Base-by-base conservation (phyloP, 148 eudicot species). In the Salicornia ramosissima region DNA sequence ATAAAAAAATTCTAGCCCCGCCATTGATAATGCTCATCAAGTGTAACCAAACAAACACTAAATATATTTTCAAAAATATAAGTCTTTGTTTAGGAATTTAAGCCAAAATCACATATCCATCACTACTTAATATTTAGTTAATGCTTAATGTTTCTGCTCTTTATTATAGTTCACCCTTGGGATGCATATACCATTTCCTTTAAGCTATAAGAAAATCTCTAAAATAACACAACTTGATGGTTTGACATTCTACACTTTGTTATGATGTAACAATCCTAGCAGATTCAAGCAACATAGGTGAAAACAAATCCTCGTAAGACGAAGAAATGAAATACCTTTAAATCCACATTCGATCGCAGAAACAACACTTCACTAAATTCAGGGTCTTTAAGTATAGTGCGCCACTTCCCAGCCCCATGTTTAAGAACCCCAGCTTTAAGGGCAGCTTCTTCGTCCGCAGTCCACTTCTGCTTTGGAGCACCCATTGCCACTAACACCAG, bases 391-490 rank as follows among this genome's bases (percentile, higher is more conserved):
- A 91, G 97, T 58, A 91, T 91, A 50, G 97, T 91, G 40, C 97
- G 97, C 97, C 97, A 91, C 71, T 91, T 91, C 56, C 97, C 97
- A 8, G 95, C 83, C 33, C 97, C 97, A 39, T 91, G 97, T 82
- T 91, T 91, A 69, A 75, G 60, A 28, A 91, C 88, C 74, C 97
- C 97, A 70, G 94, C 94, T 86, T 85, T 91, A 6, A 91, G 83
- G 62, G 97, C 97, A 68, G 90, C 86, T 90, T 90, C 97, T 83
- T 91, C 97, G 76, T 91, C 97, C 53, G 86, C 67, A 33, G 97
- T 91, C 97, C 97, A 91, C 78, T 91, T 91, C 79, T 91, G 97
- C 84, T 91, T 91, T 42, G 97, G 97, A 65, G 95, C 97, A 61
- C 97, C 97, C 97, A 91, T 91, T 72, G 36, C 75, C 70, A 73